Conservation (phyloP, 139 green algal species). For the Chlamydomonas eustigma region DNA sequence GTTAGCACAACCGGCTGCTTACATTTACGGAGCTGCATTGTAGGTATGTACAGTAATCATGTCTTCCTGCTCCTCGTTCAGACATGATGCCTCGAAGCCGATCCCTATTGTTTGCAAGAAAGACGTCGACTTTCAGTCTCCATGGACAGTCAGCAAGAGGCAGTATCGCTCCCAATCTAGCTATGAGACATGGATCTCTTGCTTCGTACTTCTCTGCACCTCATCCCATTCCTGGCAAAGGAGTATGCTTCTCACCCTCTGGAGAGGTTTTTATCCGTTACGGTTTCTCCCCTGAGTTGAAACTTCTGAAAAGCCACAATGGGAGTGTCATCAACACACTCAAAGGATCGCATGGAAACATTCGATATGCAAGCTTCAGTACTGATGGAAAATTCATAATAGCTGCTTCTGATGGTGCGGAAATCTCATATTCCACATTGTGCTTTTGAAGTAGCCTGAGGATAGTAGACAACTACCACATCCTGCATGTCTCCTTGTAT, state of each 20-base stretch:
- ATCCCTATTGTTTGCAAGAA: no score
- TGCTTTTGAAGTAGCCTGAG: no score
- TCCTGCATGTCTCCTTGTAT: no score
- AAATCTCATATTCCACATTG: no score
- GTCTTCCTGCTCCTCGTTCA: no score
- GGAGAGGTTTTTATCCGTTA: background rate
- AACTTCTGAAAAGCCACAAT: background rate
- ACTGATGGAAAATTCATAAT: background rate
- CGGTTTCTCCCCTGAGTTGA: background rate
- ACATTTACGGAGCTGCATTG: no score
- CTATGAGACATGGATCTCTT: background rate
- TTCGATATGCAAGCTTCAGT: constrained; percentile 21
- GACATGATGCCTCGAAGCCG: no score
- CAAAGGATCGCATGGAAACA: background rate
- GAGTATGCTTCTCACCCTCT: background rate
- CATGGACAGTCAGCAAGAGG: background rate
- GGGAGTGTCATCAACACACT: background rate
- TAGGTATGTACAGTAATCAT: no score
- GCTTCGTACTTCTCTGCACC: background rate
- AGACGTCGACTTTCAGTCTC: no score
- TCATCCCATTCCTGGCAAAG: background rate
- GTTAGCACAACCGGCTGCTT: no score
- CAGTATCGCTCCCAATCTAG: background rate
- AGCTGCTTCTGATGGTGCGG: constrained; percentile 12
- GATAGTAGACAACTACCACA: no score